Percentiles rank a stretch among this genome's conserved stretches.
Evolutionary conservation across 2,329 filamentous ascomycete species (phyloP).

Genomic region (Colletotrichum brevisporum): DNA sequence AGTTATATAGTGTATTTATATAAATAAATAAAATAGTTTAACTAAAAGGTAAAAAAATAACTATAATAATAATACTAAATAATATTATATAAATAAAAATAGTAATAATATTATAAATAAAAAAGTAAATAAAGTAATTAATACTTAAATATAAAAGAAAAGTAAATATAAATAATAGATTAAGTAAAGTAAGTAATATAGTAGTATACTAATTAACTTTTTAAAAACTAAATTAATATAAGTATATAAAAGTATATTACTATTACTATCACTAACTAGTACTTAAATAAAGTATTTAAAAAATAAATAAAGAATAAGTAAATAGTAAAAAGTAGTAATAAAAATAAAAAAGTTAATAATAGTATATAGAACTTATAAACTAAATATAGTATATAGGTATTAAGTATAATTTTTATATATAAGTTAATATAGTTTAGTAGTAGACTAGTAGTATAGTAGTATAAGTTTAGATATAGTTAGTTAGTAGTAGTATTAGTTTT

Average conservation of each 20-base stretch:
- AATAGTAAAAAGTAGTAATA: background rate
- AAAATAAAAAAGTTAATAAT: background rate
- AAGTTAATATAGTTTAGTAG: background rate
- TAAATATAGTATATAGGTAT: background rate
- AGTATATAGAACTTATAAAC: background rate
- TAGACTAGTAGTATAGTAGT: background rate
- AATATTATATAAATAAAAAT: too few species aligned
- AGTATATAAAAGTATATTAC: background rate
- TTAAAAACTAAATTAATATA: background rate
- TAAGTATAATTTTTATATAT: background rate
- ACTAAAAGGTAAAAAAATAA: too few species aligned
- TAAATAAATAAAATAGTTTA: too few species aligned
- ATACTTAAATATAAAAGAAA: background rate
- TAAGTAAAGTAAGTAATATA: background rate
- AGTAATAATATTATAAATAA: too few species aligned
- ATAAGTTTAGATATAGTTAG: background rate
- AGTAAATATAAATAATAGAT: background rate
- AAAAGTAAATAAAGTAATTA: too few species aligned
- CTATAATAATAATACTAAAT: too few species aligned
- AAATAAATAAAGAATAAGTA: background rate
- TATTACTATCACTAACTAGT: background rate
- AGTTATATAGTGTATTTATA: too few species aligned
- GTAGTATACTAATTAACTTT: background rate
- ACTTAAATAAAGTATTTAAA: background rate
- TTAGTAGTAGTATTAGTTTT: background rate